Evolutionary conservation across 129 eudicot species (phyloP).

Genomic region (Centaurea solstitialis): DNA sequence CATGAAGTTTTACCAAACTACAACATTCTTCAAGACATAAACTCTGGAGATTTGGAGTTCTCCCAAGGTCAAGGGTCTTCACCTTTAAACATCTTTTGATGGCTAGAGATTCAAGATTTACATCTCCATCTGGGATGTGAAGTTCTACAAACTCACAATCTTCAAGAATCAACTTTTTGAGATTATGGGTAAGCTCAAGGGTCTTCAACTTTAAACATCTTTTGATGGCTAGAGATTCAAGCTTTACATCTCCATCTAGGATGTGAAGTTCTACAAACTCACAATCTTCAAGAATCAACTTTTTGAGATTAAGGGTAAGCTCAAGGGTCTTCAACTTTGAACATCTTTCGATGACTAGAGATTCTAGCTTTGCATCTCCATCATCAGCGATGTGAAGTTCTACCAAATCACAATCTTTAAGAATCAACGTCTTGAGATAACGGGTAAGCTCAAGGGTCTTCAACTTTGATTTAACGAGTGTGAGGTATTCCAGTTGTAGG

Average conservation of each 20-base stretch:
- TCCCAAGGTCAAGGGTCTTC: neutral
- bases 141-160: neutral
- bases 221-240: neutral
- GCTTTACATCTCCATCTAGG: neutral
- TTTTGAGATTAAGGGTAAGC: neutral
- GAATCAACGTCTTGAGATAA: neutral
- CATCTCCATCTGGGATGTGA: neutral
- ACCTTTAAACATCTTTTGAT: neutral
- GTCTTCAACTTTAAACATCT: neutral
- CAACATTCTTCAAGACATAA: neutral
- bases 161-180: neutral
- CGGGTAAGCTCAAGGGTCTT: neutral
- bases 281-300: neutral
- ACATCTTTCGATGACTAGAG: neutral
- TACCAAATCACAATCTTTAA: neutral
- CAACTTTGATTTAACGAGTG: neutral
- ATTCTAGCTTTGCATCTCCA: neutral
- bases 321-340: neutral
- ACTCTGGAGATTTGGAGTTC: neutral
- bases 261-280: neutral
- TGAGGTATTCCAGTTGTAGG: neutral
- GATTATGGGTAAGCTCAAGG: neutral
- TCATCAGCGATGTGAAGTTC: neutral
- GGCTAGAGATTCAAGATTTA: neutral
- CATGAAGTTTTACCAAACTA: neutral